Base-by-base conservation (phyloP, 2,329 filamentous ascomycete genomes). In the Monosporascus sp. region DNA sequence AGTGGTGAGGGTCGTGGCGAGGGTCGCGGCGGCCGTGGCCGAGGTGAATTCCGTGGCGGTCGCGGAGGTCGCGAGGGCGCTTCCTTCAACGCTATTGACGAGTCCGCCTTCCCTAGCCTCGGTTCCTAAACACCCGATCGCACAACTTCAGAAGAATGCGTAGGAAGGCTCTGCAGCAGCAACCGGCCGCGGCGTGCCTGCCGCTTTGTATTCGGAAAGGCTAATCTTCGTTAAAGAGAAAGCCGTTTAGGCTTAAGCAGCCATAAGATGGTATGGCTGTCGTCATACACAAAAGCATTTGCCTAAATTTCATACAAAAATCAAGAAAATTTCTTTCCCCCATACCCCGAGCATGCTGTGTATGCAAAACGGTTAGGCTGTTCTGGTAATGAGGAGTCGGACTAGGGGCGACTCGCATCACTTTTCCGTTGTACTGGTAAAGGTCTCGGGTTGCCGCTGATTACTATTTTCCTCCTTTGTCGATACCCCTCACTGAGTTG, bases 61-160 rank as follows among this genome's bases (percentile, higher is more conserved):
- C 77, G 79, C 66, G 74, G 76, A 55, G 75, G 75, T 58, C 73
- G 75, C 60, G 73, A 75, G 58, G 74, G 74, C 59, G 64, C 73
- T 60, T 68, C 71, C 61, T 78, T 83, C 73, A 82, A 83, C 75
- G 76, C 77, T 66, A 77, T 68, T 65, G 80, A 83, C 63, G 71
- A 81, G 75, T 72, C 70, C 60, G 80, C 80, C 57, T 84, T 84
- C 77, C 81, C 81, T 65, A 82, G 78, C 75, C 74, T 84, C 62
- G 80, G 80, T 65, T 75, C 76, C 70, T 80, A 78, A 68, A 54
- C 45, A 17, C 31, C 44, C 31, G 46, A 46, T 48, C 37, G 20
- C 35, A 51, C 20, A 24, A 24, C 20, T 18, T 31, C 31, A 22
- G 52, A 52, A 44, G 27, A 56, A 54, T 52, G 46, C 38, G 41